Evolutionary conservation across 169 alveolate species (phyloP).

Genomic region (Plasmodium adleri): DNA sequence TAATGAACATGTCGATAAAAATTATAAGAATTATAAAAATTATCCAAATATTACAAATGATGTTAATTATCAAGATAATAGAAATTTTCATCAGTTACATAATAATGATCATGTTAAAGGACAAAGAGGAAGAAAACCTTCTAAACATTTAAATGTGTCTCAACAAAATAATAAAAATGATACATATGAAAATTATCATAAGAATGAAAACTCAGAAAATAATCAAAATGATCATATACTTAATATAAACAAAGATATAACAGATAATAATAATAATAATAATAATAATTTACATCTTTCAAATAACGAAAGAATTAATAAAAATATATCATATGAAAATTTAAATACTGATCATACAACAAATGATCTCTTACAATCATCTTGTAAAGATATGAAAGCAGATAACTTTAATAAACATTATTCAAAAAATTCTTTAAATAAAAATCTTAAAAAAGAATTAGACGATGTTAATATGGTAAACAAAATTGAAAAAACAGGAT

Average conservation of each 20-base stretch:
- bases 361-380: not conserved
- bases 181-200: too few species aligned
- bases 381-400: constrained; percentile 2
- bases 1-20: not conserved
- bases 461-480: constrained; percentile 32
- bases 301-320: constrained; percentile 5
- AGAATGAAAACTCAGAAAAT: not conserved
- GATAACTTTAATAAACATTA: constrained; percentile 22
- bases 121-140: too few species aligned
- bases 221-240: not conserved
- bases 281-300: not conserved
- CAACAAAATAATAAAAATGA: too few species aligned
- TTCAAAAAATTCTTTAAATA: not conserved
- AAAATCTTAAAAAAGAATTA: constrained; percentile 26
- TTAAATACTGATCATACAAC: not conserved
- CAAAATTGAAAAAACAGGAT: constrained; percentile 27
- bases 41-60: not conserved
- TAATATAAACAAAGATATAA: not conserved
- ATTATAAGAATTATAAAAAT: not conserved
- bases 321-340: constrained; percentile 32
- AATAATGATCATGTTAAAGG: too few species aligned
- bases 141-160: too few species aligned
- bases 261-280: not conserved
- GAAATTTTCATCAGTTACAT: too few species aligned
- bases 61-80: not conserved